Percentiles rank a stretch among this genome's conserved stretches.
Conservation (phyloP, 2,329 filamentous ascomycete genomes). For the Claviceps citrina region DNA sequence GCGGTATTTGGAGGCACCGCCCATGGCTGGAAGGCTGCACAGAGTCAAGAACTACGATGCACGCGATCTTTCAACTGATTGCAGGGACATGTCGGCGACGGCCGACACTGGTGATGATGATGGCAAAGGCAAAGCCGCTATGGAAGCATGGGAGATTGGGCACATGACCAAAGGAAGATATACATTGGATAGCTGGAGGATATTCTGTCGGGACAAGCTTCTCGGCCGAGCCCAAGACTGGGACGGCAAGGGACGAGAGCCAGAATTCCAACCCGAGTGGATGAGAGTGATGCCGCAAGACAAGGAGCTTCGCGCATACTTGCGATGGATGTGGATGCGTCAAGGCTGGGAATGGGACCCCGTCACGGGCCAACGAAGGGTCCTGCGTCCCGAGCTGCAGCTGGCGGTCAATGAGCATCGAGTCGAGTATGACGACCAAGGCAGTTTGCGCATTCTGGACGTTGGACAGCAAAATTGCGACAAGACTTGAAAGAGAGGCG, state of each 20-base stretch:
- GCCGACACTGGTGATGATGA: not conserved
- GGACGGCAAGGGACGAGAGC: conserved; percentile 39
- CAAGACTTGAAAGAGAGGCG: not conserved
- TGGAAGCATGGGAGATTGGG: conserved; percentile 62
- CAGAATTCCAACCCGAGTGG: conserved; percentile 71
- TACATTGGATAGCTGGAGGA: conserved; percentile 79
- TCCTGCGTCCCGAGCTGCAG: conserved; percentile 37
- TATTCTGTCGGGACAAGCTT: conserved; percentile 74
- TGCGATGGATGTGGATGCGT: conserved; percentile 84
- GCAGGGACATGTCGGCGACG: not conserved
- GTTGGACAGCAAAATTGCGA: not conserved
- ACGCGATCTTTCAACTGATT: conserved; percentile 16
- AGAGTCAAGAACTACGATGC: conserved; percentile 33
- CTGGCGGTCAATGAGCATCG: conserved; percentile 41
- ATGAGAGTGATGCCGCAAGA: conserved; percentile 69
- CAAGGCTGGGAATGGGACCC: conserved; percentile 76
- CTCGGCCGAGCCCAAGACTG: conserved; percentile 50
- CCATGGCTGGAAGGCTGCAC: conserved; percentile 39
- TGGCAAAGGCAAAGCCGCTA: conserved; percentile 6
- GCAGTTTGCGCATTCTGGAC: conserved; percentile 29
- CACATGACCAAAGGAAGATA: conserved; percentile 74
- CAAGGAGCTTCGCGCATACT: conserved; percentile 75
- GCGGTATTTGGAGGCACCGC: conserved; percentile 50
- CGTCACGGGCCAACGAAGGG: conserved; percentile 45
- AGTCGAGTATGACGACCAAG: conserved; percentile 39